Evolutionary conservation across 164 flowering plant species (phyloP), one percentile per base, ranked within the genome.

Genomic region (Aristolochia californica): DNA sequence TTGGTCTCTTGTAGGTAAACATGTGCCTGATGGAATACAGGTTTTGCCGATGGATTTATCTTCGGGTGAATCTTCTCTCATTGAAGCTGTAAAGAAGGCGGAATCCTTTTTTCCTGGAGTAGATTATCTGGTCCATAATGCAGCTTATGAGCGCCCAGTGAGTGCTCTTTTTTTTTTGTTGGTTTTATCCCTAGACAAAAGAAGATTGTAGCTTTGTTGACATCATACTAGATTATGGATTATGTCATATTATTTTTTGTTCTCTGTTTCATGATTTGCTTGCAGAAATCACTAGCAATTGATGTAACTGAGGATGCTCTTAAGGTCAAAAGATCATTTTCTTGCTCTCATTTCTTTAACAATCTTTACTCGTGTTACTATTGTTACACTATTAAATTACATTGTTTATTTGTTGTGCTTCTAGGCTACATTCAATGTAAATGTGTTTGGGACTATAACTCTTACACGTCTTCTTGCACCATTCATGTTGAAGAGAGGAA

Each of bases 141-240:
- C 97, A 66, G 97, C 98, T 22, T 78, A 50, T 73, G 96, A 89
- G 60, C 97, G 97, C 40, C 97, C 97, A 45, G 97, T 93, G 72
- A 79, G 97, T 77, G 55, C 12, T n/a, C 4, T 50, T 26, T 20
- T 50, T 50, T 26, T 22, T 13, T 34, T 34, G 10, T 34, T 5
- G n/a, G n/a, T n/a, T n/a, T n/a, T n/a, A n/a, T n/a, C n/a, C n/a
- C n/a, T n/a, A n/a, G n/a, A n/a, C n/a, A n/a, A n/a, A n/a, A n/a
- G n/a, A n/a, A n/a, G n/a, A n/a, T n/a, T n/a, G n/a, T n/a, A n/a
- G n/a, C n/a, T n/a, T n/a, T n/a, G n/a, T n/a, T n/a, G n/a, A n/a
- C n/a, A n/a, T n/a, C n/a, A n/a, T n/a, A n/a, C n/a, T n/a, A n/a
- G n/a, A n/a, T n/a, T n/a, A n/a, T 34, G 40, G 40, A 34, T 34